Evolutionary conservation across 371 early-diverging fungal species (phyloP).

Genomic region (Amoeboaphelidium protococcarum): DNA sequence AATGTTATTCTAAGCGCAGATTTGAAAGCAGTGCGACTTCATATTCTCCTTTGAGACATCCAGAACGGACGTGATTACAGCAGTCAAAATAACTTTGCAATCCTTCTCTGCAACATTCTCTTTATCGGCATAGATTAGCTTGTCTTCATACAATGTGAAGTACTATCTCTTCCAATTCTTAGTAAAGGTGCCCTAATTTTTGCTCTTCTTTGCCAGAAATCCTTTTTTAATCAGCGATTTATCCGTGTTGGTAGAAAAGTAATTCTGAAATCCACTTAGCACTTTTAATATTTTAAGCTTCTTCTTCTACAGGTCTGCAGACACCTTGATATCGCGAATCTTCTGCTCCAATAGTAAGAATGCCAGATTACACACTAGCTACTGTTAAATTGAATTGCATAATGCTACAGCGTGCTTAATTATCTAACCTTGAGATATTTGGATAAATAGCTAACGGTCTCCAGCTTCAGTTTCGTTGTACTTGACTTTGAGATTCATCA

Average conservation of each 20-base stretch:
- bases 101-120: background rate
- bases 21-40: background rate
- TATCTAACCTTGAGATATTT: too few relatives aligned
- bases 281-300: too few relatives aligned
- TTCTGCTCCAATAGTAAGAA: too few relatives aligned
- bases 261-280: too few relatives aligned
- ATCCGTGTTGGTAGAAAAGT: background rate
- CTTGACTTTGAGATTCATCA: too few relatives aligned
- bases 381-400: too few relatives aligned
- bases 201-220: background rate
- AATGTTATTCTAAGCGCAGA: background rate
- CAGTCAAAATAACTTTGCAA: background rate
- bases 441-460: too few relatives aligned
- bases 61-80: background rate
- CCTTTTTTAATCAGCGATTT: background rate
- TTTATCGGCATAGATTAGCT: background rate
- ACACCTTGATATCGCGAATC: too few relatives aligned
- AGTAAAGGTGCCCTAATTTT: background rate
- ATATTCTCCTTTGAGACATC: background rate
- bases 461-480: too few relatives aligned
- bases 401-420: too few relatives aligned
- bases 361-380: too few relatives aligned
- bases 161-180: background rate
- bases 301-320: too few relatives aligned
- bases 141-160: background rate